Percentiles rank a stretch among this genome's conserved stretches.
Conservation (phyloP, 495 filamentous ascomycete genomes). For the Lasiosphaeria hispida region DNA sequence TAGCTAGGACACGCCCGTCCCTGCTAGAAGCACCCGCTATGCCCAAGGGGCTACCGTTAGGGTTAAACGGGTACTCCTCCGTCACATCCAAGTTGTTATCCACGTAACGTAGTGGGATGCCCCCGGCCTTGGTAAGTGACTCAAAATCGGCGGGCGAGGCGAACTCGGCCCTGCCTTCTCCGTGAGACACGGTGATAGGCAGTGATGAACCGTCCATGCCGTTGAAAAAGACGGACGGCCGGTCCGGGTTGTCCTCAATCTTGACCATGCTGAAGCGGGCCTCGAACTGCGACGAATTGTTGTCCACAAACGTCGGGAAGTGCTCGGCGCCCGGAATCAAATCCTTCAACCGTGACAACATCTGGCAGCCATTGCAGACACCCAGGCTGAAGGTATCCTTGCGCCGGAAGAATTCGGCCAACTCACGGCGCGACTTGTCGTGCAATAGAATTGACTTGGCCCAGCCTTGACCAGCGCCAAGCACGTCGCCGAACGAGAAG, state of each 20-base stretch:
- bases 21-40: constrained; percentile 77
- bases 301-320: constrained; percentile 88
- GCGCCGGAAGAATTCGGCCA: constrained; percentile 82
- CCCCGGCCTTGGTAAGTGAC: constrained; percentile 56
- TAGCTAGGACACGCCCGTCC: constrained; percentile 83
- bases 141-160: constrained; percentile 47
- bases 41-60: constrained; percentile 85
- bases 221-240: constrained; percentile 83
- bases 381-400: constrained; percentile 89
- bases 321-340: constrained; percentile 80
- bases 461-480: constrained; percentile 94
- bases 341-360: constrained; percentile 78
- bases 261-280: constrained; percentile 86
- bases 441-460: constrained; percentile 91
- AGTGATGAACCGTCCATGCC: constrained; percentile 83
- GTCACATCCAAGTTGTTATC: constrained; percentile 75
- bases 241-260: constrained; percentile 58
- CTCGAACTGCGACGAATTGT: constrained; percentile 89
- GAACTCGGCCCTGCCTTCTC: constrained; percentile 86
- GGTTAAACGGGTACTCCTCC: constrained; percentile 85
- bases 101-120: constrained; percentile 76
- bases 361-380: constrained; percentile 98
- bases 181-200: constrained; percentile 87
- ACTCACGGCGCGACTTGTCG: constrained; percentile 69
- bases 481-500: constrained; percentile 95